phyloP scores from a whole-genome alignment of 176 grass and related monocot genomes.

The Aegilops umbellulata region DNA sequence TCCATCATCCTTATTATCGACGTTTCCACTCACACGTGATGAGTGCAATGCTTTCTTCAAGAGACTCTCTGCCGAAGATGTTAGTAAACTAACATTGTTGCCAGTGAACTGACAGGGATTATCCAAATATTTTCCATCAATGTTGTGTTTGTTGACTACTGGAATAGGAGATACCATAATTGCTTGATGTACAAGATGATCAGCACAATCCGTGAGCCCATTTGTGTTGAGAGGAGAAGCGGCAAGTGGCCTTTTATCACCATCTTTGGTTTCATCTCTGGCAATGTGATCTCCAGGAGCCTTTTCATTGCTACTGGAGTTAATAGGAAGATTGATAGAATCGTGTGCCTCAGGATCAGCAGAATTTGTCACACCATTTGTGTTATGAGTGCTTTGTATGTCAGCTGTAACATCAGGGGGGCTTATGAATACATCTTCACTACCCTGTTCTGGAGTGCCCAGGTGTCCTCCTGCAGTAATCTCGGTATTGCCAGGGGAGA shows the following conservation, averaged over 20 bases:
- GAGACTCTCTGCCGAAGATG: slow-evolving; percentile 30
- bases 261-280: slow-evolving; percentile 15
- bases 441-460: slow-evolving; percentile 7
- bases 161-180: slow-evolving; percentile 3
- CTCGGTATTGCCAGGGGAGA: slow-evolving; percentile 4
- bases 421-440: slow-evolving; percentile 16
- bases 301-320: slow-evolving; percentile 1
- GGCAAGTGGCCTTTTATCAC: background rate
- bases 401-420: slow-evolving; percentile 26
- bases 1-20: slow-evolving; percentile 17
- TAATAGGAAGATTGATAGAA: background rate
- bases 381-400: background rate
- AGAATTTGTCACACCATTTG: slow-evolving; percentile 11
- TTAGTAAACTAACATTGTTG: slow-evolving; percentile 24
- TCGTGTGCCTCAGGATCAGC: background rate
- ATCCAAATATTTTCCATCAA: slow-evolving; percentile 6
- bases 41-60: slow-evolving; percentile 21
- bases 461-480: slow-evolving; percentile 22
- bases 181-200: slow-evolving; percentile 28
- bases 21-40: slow-evolving; percentile 13
- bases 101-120: slow-evolving; percentile 19
- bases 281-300: slow-evolving; percentile 21
- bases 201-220: slow-evolving; percentile 13
- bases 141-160: slow-evolving; percentile 8
- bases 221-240: background rate